Base-by-base conservation (phyloP, 441 rosid genomes). In the Jatropha multifida region DNA sequence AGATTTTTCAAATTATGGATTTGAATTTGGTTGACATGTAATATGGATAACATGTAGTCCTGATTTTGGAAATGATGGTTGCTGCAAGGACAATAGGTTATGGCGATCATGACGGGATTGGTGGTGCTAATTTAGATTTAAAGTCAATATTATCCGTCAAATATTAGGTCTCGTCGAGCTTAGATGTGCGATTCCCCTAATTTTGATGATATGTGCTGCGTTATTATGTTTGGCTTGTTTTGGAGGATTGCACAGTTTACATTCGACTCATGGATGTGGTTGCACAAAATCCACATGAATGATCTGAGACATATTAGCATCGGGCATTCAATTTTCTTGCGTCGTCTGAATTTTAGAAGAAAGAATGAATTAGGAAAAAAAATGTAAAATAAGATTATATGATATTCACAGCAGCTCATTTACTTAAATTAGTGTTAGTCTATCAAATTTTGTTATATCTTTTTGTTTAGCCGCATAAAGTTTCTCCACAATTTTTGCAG, bases 401-500 rank as follows among this genome's bases (percentile, higher is more conserved):
- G 23, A n/a, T 67, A 14, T 23, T 42, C 41, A 49, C 18, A 9
- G 27, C n/a, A 27, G 51, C 18, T 55, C n/a, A n/a, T 56, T 40
- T 64, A 7, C 41, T 61, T 48, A 48, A 48, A 18, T 59, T 75
- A 23, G 18, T 27, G 44, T 40, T 32, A 18, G 12, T 32, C n/a
- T 51, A 2, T 23, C 4, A 15, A 2, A 32, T 73, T 62, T 38
- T 49, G 14, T 63, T 3, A 11, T 5, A 14, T 18, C 52, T 11
- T 10, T 68, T 58, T 37, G 61, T 68, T 68, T 23, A 44, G 37
- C 56, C 59, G 10, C 58, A 61, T 18, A 49, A 13, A 4, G 3
- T 51, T 44, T 77, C 2, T 56, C 68, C 48, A 12, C 59, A n/a
- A n/a, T 27, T 66, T 66, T 72, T 72, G 68, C 76, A 72, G 98